Evolutionary conservation across 1,139 yeast genomes (phyloP).

Genomic region (Yamadazyma diospyri): DNA sequence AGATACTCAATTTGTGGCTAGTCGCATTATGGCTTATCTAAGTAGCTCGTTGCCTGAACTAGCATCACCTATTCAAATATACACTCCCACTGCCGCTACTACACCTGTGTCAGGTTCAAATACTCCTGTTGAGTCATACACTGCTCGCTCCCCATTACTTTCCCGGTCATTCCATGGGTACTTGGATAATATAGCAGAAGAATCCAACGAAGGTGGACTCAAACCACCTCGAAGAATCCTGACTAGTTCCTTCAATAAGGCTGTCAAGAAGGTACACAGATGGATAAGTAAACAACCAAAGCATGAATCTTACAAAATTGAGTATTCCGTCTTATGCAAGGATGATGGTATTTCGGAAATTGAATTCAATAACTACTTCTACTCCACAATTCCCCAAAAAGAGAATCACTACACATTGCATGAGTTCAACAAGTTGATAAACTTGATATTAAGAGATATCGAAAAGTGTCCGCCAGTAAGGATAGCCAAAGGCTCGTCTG

Average conservation of each 20-base stretch:
- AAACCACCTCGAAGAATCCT: slow-evolving; percentile 4
- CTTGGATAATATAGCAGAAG: slow-evolving; percentile 1
- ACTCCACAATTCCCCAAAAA: background rate
- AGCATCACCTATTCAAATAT: slow-evolving; percentile 1
- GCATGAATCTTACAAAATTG: slow-evolving; percentile 19
- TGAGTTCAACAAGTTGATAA: slow-evolving; percentile 21
- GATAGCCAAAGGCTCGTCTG: slow-evolving; percentile 66
- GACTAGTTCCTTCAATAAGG: slow-evolving; percentile 5
- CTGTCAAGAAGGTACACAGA: slow-evolving; percentile 7
- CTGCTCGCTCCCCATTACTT: background rate
- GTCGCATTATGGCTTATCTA: too few relatives aligned
- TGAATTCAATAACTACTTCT: slow-evolving; percentile 1
- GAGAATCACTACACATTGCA: slow-evolving; percentile 17
- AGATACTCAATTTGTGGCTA: too few relatives aligned
- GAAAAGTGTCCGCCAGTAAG: slow-evolving; percentile 43
- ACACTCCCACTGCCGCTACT: background rate
- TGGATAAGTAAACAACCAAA: slow-evolving; percentile 7
- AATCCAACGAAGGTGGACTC: slow-evolving; percentile 1
- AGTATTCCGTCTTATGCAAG: slow-evolving; percentile 17
- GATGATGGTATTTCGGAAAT: background rate
- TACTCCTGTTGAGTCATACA: background rate
- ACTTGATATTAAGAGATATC: slow-evolving; percentile 21
- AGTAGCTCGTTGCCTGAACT: slow-evolving; percentile 6
- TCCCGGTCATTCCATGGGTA: slow-evolving; percentile 3
- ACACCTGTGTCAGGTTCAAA: background rate